Conservation (phyloP, 179 eudicot species). For the Beta lomatogona region DNA sequence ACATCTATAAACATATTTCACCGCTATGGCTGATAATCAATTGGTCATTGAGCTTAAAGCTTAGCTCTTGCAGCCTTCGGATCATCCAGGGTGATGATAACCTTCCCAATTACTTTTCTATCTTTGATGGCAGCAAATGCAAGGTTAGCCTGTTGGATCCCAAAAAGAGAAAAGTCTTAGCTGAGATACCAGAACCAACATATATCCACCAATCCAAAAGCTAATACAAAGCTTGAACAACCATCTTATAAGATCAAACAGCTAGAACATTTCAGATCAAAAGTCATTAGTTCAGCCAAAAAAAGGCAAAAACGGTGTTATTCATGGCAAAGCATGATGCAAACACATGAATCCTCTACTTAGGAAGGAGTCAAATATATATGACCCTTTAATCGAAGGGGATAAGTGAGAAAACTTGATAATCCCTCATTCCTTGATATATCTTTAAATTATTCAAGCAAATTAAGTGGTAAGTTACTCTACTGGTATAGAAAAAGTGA, state of each 20-base stretch:
- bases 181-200: neutral
- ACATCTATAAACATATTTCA: neutral
- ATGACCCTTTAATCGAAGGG: no score
- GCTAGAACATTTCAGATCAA: neutral
- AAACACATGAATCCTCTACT: no score
- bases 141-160: conserved; percentile 70
- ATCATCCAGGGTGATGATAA: conserved; percentile 69
- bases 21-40: neutral
- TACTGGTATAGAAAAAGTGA: no score
- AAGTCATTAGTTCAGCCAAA: neutral
- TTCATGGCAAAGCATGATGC: neutral
- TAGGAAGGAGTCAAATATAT: no score
- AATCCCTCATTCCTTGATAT: no score
- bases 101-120: conserved; percentile 86
- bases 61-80: conserved; percentile 52
- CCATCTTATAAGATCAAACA: neutral
- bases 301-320: neutral
- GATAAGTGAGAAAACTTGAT: no score
- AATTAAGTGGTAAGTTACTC: no score
- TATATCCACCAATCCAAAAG: neutral
- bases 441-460: no score
- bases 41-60: conserved; percentile 42
- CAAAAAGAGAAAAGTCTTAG: neutral
- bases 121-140: conserved; percentile 86
- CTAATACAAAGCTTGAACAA: neutral